phyloP scores from a whole-genome alignment of 2,329 filamentous ascomycete genomes.

The Catunica adiposa region DNA sequence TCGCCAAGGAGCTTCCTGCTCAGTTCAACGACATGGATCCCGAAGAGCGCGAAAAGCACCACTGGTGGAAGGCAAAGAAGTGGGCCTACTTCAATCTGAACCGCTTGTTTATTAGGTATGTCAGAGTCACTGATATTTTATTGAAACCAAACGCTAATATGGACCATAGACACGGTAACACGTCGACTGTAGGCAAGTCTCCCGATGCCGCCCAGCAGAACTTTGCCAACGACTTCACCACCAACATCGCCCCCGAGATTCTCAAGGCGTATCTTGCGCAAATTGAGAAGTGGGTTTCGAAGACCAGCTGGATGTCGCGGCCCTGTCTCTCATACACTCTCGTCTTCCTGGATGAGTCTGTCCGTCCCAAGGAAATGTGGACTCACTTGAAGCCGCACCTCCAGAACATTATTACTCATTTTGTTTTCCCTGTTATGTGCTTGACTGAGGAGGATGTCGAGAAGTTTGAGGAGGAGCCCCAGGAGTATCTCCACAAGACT shows the following conservation, averaged over 20 bases:
- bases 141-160: background rate
- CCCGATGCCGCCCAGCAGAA: conserved; percentile 49
- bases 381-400: conserved; percentile 81
- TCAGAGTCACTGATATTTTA: background rate
- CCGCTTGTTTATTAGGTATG: conserved; percentile 76
- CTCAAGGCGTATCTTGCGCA: conserved; percentile 86
- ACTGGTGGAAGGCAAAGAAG: conserved; percentile 99
- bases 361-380: conserved; percentile 97
- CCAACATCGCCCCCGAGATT: conserved; percentile 86
- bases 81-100: conserved; percentile 98
- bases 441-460: conserved; percentile 83
- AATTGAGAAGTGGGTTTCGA: conserved; percentile 95
- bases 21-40: conserved; percentile 62
- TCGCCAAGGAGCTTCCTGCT: conserved; percentile 68
- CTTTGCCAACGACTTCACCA: conserved; percentile 81
- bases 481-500: conserved; percentile 93
- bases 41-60: conserved; percentile 77
- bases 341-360: conserved; percentile 90
- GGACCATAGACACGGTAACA: conserved; percentile 69
- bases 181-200: conserved; percentile 53
- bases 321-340: conserved; percentile 86
- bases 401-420: conserved; percentile 80
- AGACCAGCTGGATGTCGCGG: conserved; percentile 86
- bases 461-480: conserved; percentile 83
- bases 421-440: conserved; percentile 90